Base-by-base conservation (phyloP, 495 filamentous ascomycete genomes). In the Penicillium parvum region DNA sequence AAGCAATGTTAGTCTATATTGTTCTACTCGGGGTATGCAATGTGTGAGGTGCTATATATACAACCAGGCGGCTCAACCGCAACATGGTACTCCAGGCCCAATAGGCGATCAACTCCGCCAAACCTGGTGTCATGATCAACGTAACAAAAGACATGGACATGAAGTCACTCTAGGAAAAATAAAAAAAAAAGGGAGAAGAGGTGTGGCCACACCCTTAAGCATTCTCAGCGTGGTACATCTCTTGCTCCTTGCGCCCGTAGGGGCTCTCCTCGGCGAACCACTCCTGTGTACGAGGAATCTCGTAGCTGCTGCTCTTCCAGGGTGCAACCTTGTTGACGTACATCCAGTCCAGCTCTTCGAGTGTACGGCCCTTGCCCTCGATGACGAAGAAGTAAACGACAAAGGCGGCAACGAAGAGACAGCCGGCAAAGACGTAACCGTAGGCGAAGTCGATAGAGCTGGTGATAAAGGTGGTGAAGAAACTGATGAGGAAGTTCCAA, bases 331-430 rank as follows among this genome's bases (percentile, higher is more conserved):
- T 66, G 34, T 79, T 52, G 35, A 86, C 65, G 50, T 89, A 91
- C 85, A 91, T 90, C 10, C 77, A 86, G 59, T 91, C 86, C 34
- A 90, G 70, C 55, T 88, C 82, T 66, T 88, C 85, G 20, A 90
- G 64, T 1, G 76, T 79, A 22, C 81, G 67, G 15, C 76, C 76
- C 38, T 74, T 67, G 16, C 71, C 75, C 54, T 90, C 85, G 48
- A 81, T 81, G 32, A 88, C 73, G 64, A 82, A 88, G 68, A 89
- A 83, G 62, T 78, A 90, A 11, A 86, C 78, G 10, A 85, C 56
- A 1, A 76, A 25, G 1, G 60, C 75, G 8, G 72, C 84, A 3
- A 75, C 60, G 36, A 85, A 61, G 52, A 81, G 77, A 59, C 81
- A 86, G 2, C 66, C 81, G 0, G 82, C 85, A 44, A 90, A 89